These are phyloP conservation scores for Fulvia fulva DNA, from an alignment of 2,329 filamentous ascomycete genomes.

Conservation along the genomic window DNA sequence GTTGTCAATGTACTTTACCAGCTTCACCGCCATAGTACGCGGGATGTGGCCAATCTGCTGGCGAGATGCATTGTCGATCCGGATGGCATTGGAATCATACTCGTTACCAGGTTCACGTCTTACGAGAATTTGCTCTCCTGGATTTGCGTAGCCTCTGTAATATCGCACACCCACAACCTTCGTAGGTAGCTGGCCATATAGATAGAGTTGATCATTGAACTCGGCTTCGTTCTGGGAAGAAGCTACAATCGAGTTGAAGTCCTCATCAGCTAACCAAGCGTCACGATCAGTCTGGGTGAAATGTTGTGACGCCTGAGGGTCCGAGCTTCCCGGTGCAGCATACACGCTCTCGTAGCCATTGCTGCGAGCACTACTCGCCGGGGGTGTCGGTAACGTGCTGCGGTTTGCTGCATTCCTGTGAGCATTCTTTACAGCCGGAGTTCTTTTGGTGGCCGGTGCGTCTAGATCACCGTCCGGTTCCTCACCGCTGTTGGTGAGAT, in stretches of 20 bases:
- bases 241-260: slow-evolving; percentile 28
- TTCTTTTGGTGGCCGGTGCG: slow-evolving; percentile 1
- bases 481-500: slow-evolving; percentile 20
- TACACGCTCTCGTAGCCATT: slow-evolving; percentile 8
- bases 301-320: neutral
- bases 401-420: neutral
- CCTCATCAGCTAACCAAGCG: slow-evolving; percentile 29
- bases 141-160: slow-evolving; percentile 58
- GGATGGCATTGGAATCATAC: slow-evolving; percentile 68
- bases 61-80: slow-evolving; percentile 70
- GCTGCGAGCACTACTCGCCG: slow-evolving; percentile 12
- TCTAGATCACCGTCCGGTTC: slow-evolving; percentile 6
- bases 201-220: slow-evolving; percentile 24
- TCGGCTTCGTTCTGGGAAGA: slow-evolving; percentile 31
- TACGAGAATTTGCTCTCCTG: slow-evolving; percentile 61
- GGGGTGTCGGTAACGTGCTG: slow-evolving; percentile 5
- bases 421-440: neutral
- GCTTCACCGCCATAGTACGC: slow-evolving; percentile 60
- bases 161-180: slow-evolving; percentile 61
- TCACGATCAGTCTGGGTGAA: slow-evolving; percentile 21
- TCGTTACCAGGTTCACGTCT: slow-evolving; percentile 63
- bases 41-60: slow-evolving; percentile 77
- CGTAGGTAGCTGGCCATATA: slow-evolving; percentile 41
- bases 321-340: slow-evolving; percentile 5
- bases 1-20: slow-evolving; percentile 67